Evolutionary conservation across 345 rosid genomes (phyloP).

Genomic region (Citrus glauca): DNA sequence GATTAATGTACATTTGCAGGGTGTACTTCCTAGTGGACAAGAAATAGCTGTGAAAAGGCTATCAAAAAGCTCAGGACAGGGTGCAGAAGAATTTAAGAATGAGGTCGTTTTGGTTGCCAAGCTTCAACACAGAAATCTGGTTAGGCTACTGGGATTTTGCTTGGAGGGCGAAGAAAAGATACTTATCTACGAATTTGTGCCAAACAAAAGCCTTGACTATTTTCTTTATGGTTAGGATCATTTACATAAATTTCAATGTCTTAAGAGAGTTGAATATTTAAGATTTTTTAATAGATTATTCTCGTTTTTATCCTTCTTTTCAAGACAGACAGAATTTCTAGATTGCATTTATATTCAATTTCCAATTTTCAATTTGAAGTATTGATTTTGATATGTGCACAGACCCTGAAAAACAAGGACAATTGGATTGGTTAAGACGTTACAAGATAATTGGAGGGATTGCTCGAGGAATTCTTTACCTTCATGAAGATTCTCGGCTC

Average conservation of each 20-base stretch:
- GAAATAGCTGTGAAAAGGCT: conserved; percentile 49
- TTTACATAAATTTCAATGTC: neutral
- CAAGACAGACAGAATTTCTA: neutral
- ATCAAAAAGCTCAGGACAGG: conserved; percentile 37
- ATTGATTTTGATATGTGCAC: neutral
- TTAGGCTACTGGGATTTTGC: conserved; percentile 42
- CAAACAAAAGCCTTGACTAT: neutral
- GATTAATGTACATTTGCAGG: conserved; percentile 22
- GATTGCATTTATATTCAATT: neutral
- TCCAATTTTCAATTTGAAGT: neutral
- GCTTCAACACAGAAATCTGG: conserved; percentile 57
- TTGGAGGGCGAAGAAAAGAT: conserved; percentile 39
- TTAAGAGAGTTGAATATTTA: neutral
- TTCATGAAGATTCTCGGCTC: conserved; percentile 48
- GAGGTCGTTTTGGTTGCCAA: conserved; percentile 40
- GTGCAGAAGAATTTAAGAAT: conserved; percentile 41
- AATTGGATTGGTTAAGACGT: conserved; percentile 44
- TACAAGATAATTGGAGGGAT: conserved; percentile 50
- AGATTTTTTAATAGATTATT: neutral
- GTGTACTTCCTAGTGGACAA: conserved; percentile 31
- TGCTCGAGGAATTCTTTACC: conserved; percentile 52
- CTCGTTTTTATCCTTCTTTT: too few relatives aligned
- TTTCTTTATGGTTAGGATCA: conserved; percentile 27
- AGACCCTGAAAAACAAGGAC: conserved; percentile 28
- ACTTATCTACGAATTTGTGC: conserved; percentile 47